These are phyloP conservation scores for Aspergillus neotritici DNA, from an alignment of 2,329 filamentous ascomycete genomes.

Conservation along the genomic window DNA sequence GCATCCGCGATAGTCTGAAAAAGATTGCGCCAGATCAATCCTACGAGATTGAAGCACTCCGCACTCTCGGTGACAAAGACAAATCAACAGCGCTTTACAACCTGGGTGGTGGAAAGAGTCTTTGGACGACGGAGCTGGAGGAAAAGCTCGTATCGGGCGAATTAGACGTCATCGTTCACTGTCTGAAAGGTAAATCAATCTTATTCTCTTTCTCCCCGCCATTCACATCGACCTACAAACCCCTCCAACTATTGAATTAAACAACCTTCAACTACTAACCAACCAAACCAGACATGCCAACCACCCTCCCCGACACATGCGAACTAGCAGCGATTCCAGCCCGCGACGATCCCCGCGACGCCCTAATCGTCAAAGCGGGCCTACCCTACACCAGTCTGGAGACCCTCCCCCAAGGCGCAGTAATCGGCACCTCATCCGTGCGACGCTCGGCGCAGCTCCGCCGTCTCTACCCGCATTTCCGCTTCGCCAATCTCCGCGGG, in stretches of 20 bases:
- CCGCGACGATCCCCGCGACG: constrained; percentile 68
- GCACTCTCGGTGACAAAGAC: constrained; percentile 71
- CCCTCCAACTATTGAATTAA: too few species aligned
- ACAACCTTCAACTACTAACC: too few species aligned
- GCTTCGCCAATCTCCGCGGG: constrained; percentile 72
- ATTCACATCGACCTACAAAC: too few species aligned
- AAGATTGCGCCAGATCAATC: constrained; percentile 58
- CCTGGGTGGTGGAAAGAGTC: constrained; percentile 43
- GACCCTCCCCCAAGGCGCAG: constrained; percentile 65
- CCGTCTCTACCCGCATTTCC: constrained; percentile 65
- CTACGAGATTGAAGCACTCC: constrained; percentile 70
- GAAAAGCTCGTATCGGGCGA: constrained; percentile 59
- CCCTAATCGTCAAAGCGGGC: constrained; percentile 45
- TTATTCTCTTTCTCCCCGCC: background rate
- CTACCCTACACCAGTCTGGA: constrained; percentile 55
- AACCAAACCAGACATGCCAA: constrained; percentile 66
- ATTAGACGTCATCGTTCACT: constrained; percentile 77
- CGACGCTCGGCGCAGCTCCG: constrained; percentile 75
- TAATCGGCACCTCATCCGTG: constrained; percentile 83
- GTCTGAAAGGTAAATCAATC: constrained; percentile 54
- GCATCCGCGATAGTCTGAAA: constrained; percentile 60
- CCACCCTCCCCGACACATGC: constrained; percentile 67
- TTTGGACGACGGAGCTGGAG: constrained; percentile 84
- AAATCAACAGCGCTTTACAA: constrained; percentile 77
- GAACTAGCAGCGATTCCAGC: constrained; percentile 65